These are phyloP conservation scores for Zarea fungicola DNA, from an alignment of 2,329 filamentous ascomycete species.

Conservation along the genomic window DNA sequence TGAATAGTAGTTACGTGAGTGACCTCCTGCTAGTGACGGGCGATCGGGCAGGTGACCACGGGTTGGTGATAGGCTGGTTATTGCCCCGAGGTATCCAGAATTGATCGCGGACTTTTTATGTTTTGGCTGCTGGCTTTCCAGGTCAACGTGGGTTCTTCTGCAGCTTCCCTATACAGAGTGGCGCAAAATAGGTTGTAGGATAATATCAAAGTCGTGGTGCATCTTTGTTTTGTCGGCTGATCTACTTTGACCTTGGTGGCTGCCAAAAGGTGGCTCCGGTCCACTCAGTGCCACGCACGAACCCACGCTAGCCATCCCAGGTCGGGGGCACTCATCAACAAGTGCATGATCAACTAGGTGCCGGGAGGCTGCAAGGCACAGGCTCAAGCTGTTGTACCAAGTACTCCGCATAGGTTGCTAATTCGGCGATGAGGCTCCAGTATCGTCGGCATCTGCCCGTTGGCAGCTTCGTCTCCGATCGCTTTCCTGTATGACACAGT, in stretches of 20 bases:
- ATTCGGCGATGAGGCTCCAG: background rate
- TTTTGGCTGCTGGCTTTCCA: no score
- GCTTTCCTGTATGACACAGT: background rate
- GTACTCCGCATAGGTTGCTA: background rate
- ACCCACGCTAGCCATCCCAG: no score
- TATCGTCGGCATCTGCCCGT: no score
- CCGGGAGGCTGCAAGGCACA: slow-evolving; percentile 2
- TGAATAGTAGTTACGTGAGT: no score
- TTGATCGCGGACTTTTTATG: no score
- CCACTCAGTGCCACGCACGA: no score
- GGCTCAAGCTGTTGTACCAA: background rate
- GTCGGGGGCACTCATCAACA: no score
- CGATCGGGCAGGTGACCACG: no score
- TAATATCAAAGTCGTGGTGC: background rate
- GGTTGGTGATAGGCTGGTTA: no score
- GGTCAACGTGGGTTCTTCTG: background rate
- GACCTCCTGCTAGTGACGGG: no score
- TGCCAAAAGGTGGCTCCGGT: no score
- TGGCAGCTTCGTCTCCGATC: background rate
- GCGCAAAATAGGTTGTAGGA: background rate
- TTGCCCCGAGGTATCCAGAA: background rate
- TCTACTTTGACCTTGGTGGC: no score
- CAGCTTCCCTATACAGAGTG: background rate
- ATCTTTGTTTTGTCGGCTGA: slow-evolving; percentile 1
- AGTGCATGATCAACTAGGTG: background rate